Evolutionary conservation across 257 asterid species (phyloP).

Genomic region (Solanum sitiens): DNA sequence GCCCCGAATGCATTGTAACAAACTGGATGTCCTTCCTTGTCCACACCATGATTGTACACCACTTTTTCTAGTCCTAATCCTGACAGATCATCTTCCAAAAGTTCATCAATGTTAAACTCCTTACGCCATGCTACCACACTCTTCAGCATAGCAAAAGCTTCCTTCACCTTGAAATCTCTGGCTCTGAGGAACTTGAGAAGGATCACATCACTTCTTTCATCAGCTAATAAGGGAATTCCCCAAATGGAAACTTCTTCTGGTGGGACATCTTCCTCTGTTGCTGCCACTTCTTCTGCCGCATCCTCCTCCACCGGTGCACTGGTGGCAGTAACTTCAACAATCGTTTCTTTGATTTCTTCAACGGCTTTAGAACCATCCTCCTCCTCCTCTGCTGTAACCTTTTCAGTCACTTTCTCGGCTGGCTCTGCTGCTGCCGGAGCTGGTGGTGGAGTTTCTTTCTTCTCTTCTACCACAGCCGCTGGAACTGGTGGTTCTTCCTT

Average conservation of each 20-base stretch:
- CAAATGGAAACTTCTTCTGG: constrained; percentile 66
- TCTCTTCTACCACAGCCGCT: not conserved
- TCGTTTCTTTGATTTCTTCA: constrained; percentile 53
- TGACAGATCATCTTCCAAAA: constrained; percentile 28
- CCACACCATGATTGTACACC: constrained; percentile 44
- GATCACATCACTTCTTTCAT: constrained; percentile 44
- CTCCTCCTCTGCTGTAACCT: constrained; percentile 1
- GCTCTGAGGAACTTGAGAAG: constrained; percentile 71
- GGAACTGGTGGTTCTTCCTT: not conserved
- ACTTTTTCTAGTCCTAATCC: constrained; percentile 43
- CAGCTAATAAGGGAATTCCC: constrained; percentile 56
- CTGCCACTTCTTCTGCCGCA: constrained; percentile 3
- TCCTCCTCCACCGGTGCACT: constrained; percentile 12
- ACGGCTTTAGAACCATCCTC: constrained; percentile 13
- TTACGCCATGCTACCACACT: constrained; percentile 58
- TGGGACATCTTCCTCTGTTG: constrained; percentile 18
- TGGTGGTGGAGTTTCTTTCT: not conserved
- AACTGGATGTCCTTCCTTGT: constrained; percentile 60
- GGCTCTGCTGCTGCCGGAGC: constrained; percentile 2
- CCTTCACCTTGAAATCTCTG: constrained; percentile 61
- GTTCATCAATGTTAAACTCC: constrained; percentile 42
- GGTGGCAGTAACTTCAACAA: constrained; percentile 29
- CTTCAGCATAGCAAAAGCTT: constrained; percentile 56
- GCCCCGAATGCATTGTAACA: constrained; percentile 61
- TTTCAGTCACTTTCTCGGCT: not conserved